phyloP scores from a whole-genome alignment of 805 yeast genomes.

The Saturnispora zaruensis region DNA sequence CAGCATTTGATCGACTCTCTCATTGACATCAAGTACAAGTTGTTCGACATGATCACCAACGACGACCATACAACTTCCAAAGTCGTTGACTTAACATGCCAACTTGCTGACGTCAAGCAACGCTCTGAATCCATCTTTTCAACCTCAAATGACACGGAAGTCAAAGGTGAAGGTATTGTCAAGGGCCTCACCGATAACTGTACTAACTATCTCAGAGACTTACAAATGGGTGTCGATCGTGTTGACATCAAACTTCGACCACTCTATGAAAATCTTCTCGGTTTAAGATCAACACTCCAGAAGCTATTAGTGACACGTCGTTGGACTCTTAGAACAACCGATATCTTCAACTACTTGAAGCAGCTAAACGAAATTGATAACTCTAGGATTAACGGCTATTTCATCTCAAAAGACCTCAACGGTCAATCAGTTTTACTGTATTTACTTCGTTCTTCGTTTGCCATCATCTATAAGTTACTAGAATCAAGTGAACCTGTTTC shows the following conservation, averaged over 20 bases:
- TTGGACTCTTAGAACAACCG: constrained; percentile 97
- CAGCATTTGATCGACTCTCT: constrained; percentile 48
- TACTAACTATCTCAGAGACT: constrained; percentile 62
- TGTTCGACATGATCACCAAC: constrained; percentile 46
- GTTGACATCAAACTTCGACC: constrained; percentile 46
- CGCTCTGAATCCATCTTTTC: constrained; percentile 16
- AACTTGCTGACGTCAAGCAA: constrained; percentile 19
- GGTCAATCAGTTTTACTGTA: constrained; percentile 63
- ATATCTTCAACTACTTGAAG: constrained; percentile 75
- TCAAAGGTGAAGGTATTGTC: constrained; percentile 38
- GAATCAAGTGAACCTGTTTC: constrained; percentile 94
- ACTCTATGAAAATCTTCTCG: constrained; percentile 54
- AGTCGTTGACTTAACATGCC: constrained; percentile 13
- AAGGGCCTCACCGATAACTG: constrained; percentile 81
- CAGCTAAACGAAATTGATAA: constrained; percentile 67
- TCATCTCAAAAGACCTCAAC: constrained; percentile 33
- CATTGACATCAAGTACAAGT: constrained; percentile 52
- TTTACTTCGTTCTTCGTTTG: constrained; percentile 81
- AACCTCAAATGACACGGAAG: constrained; percentile 17
- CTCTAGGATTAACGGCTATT: constrained; percentile 53
- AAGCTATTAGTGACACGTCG: constrained; percentile 84
- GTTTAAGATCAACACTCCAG: constrained; percentile 66
- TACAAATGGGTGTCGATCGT: constrained; percentile 39
- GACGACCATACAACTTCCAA: constrained; percentile 20
- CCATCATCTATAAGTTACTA: constrained; percentile 77